Evolutionary conservation across 306 rosid species (phyloP).

Genomic region (Cyamopsis tetragonoloba): DNA sequence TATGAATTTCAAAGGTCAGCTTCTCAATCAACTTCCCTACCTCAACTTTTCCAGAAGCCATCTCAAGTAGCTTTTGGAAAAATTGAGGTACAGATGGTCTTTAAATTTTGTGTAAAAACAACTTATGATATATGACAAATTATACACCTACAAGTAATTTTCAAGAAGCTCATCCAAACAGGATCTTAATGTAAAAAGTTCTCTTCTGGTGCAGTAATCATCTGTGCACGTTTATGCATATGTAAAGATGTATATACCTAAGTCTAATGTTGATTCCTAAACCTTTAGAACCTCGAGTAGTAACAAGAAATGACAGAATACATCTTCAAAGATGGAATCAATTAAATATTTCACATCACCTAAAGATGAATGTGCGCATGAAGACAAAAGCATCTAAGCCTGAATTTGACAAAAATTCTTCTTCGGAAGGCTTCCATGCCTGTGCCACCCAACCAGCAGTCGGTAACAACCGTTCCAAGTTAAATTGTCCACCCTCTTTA

Average conservation of each 20-base stretch:
- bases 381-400: slow-evolving; percentile 80
- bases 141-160: no score
- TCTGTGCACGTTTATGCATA: neutral
- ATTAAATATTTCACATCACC: slow-evolving; percentile 38
- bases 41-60: no score
- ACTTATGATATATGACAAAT: no score
- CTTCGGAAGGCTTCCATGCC: slow-evolving; percentile 75
- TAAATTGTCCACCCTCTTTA: slow-evolving; percentile 41
- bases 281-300: neutral
- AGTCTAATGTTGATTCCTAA: neutral
- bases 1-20: no score
- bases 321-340: slow-evolving; percentile 11
- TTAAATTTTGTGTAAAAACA: no score
- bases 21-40: no score
- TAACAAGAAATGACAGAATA: neutral
- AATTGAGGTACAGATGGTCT: no score
- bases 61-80: no score
- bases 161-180: no score
- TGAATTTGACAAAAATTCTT: slow-evolving; percentile 47
- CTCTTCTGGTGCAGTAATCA: neutral
- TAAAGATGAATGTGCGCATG: slow-evolving; percentile 69
- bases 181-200: neutral
- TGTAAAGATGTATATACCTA: neutral
- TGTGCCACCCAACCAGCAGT: slow-evolving; percentile 72
- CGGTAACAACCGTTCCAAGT: slow-evolving; percentile 67